Evolutionary conservation across 306 rosid genomes (phyloP).

Genomic region (Rubus idaeus): DNA sequence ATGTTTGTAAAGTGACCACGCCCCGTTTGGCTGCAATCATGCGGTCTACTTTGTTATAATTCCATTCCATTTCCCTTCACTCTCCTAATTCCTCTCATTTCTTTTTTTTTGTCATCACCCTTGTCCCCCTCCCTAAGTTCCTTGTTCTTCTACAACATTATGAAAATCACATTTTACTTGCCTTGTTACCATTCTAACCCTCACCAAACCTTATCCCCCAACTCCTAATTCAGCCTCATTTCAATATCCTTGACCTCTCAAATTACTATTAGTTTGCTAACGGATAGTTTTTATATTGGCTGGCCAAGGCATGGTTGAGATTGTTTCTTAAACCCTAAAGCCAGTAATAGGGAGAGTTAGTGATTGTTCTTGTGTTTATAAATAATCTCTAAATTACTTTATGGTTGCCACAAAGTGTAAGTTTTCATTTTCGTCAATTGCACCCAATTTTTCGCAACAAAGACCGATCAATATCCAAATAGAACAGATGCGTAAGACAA

Average conservation of each 20-base stretch:
- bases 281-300: not conserved
- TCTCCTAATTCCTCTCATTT: conserved; percentile 15
- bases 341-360: not conserved
- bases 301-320: not conserved
- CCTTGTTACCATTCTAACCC: conserved; percentile 24
- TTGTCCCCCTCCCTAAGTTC: conserved; percentile 31
- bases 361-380: too few relatives aligned
- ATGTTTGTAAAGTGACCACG: conserved; percentile 79
- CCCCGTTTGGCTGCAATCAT: conserved; percentile 92
- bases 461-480: too few relatives aligned
- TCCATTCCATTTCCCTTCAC: conserved; percentile 28
- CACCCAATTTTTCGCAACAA: too few relatives aligned
- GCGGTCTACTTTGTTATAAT: conserved; percentile 76
- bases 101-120: conserved; percentile 9
- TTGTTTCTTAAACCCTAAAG: not conserved
- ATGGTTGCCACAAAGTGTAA: too few relatives aligned
- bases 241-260: not conserved
- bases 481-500: too few relatives aligned
- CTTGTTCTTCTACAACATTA: conserved; percentile 36
- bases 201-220: not conserved
- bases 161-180: not conserved
- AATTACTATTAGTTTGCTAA: not conserved
- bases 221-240: not conserved
- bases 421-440: too few relatives aligned
- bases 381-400: too few relatives aligned